Evolutionary conservation across 2,329 filamentous ascomycete genomes (phyloP).

Genomic region (Magnaporthales sp.): DNA sequence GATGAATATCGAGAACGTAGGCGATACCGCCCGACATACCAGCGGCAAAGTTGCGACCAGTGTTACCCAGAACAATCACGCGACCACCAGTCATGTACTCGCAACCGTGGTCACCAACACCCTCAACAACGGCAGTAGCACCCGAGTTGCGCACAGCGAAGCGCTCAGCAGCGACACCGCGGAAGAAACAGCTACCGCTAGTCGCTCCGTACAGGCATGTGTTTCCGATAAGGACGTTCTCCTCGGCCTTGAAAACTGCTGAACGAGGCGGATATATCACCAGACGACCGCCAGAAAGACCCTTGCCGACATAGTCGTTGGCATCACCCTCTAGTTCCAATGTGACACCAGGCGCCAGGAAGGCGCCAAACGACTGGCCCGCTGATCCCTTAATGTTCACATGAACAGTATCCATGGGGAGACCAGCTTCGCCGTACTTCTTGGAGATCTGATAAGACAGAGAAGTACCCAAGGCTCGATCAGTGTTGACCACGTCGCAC

Average conservation of each 20-base stretch:
- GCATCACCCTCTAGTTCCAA: constrained; percentile 91
- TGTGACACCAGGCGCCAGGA: constrained; percentile 85
- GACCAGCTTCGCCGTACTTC: constrained; percentile 78
- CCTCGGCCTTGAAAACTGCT: constrained; percentile 89
- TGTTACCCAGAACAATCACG: constrained; percentile 76
- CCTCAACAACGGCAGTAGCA: constrained; percentile 91
- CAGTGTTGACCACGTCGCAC: constrained; percentile 93
- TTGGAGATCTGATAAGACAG: constrained; percentile 95
- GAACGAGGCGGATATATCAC: constrained; percentile 89
- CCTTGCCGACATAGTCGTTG: constrained; percentile 97
- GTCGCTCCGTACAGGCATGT: constrained; percentile 94
- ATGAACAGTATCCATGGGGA: constrained; percentile 89
- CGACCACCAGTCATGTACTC: constrained; percentile 99
- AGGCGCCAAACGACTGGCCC: constrained; percentile 93
- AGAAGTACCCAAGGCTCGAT: constrained; percentile 86
- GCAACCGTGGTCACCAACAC: constrained; percentile 90
- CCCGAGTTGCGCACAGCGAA: constrained; percentile 96
- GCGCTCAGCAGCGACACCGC: constrained; percentile 89
- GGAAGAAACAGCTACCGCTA: constrained; percentile 88
- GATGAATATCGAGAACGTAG: constrained; percentile 82
- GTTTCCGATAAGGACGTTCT: constrained; percentile 90
- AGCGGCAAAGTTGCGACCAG: constrained; percentile 93
- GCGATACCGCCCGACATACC: constrained; percentile 99
- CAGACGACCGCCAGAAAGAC: constrained; percentile 82
- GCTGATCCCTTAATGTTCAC: constrained; percentile 95